Evolutionary conservation across 2,329 filamentous ascomycete genomes (phyloP).

Genomic region (Furcasterigmium sp.): DNA sequence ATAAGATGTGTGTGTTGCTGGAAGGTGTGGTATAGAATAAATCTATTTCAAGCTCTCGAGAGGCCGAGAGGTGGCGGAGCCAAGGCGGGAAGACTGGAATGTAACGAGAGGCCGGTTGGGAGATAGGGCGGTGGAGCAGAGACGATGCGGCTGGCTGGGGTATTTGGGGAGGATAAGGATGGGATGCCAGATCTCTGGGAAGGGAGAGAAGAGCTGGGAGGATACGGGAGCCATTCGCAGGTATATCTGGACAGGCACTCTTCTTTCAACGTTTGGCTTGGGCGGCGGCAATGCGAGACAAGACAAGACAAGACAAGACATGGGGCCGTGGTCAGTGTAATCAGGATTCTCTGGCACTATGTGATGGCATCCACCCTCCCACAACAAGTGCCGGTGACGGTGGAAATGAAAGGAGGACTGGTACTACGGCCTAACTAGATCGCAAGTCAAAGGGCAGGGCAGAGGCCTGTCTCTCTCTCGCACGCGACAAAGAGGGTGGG

Average conservation of each 20-base stretch:
- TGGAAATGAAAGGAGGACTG: conserved; percentile 3
- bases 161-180: background rate
- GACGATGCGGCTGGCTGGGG: background rate
- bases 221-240: no score
- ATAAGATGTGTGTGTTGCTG: background rate
- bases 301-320: background rate
- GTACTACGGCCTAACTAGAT: background rate
- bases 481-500: conserved; percentile 3
- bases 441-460: background rate
- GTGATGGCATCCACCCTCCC: no score
- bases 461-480: background rate
- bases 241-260: background rate
- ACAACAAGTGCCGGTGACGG: background rate
- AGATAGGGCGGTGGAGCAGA: background rate
- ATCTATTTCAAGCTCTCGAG: background rate
- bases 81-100: background rate
- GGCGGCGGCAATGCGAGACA: background rate
- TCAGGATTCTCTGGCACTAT: background rate
- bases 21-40: background rate
- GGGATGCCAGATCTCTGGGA: background rate
- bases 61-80: background rate
- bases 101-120: no score
- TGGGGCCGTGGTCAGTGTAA: background rate
- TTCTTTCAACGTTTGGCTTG: background rate
- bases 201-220: background rate